These are phyloP conservation scores for Solanum appendiculatum DNA, from an alignment of 257 asterid species.

Conservation along the genomic window DNA sequence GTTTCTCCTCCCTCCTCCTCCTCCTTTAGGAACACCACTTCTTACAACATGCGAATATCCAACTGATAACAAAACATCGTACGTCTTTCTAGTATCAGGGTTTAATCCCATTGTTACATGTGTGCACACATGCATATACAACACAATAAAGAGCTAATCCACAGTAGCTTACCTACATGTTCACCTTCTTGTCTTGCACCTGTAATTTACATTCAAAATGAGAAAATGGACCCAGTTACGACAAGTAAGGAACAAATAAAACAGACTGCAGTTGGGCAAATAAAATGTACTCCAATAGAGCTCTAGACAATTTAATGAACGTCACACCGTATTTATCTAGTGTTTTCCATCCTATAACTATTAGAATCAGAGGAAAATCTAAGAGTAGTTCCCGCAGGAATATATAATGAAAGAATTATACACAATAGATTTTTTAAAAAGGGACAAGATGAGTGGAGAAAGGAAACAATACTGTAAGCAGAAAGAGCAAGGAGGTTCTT, in stretches of 20 bases:
- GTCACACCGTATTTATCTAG: neutral
- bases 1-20: constrained; percentile 16
- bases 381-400: neutral
- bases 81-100: neutral
- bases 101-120: neutral
- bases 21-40: constrained; percentile 39
- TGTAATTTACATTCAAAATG: constrained; percentile 4
- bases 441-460: neutral
- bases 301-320: neutral
- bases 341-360: neutral
- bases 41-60: constrained; percentile 37
- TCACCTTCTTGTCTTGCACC: constrained; percentile 18
- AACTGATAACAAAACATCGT: constrained; percentile 1
- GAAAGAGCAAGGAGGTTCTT: neutral
- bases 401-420: neutral
- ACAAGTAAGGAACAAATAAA: neutral
- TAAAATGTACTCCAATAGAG: neutral
- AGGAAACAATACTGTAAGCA: neutral
- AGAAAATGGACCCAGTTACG: neutral
- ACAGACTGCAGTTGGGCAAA: neutral
- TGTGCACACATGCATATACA: neutral
- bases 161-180: constrained; percentile 8
- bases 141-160: neutral
- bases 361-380: neutral
- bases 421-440: neutral